phyloP scores from a whole-genome alignment of 2,329 filamentous ascomycete species.

The Diaporthe sp. region DNA sequence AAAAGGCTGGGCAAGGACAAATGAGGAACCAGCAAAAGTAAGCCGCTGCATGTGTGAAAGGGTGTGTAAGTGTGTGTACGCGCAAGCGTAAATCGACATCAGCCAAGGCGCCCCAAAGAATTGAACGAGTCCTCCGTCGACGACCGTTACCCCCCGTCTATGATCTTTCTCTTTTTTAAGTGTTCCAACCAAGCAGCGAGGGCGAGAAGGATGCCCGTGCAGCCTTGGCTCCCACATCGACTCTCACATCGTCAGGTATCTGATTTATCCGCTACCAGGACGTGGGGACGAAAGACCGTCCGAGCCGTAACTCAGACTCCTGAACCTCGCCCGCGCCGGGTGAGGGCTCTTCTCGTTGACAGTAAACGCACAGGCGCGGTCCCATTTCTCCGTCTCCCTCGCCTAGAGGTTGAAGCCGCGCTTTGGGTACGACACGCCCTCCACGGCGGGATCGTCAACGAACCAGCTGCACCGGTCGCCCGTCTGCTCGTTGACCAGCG shows the following conservation, averaged over 20 bases:
- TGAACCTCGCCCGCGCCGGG: conserved; percentile 17
- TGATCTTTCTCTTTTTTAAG: background rate
- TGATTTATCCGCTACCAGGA: background rate
- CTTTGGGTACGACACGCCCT: conserved; percentile 85
- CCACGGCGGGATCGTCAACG: conserved; percentile 85
- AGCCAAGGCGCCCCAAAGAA: background rate
- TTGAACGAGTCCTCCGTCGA: background rate
- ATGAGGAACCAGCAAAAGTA: conserved; percentile 16
- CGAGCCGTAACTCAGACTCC: conserved; percentile 24
- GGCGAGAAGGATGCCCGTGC: background rate
- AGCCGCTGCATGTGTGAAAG: background rate
- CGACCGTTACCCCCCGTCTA: conserved; percentile 18
- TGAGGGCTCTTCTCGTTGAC: conserved; percentile 20
- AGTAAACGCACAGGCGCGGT: conserved; percentile 9
- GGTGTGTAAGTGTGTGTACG: background rate
- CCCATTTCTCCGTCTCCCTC: conserved; percentile 48
- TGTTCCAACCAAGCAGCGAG: conserved; percentile 17
- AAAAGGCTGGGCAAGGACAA: conserved; percentile 23
- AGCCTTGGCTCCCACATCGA: background rate
- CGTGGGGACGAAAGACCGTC: background rate
- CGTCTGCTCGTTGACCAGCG: conserved; percentile 84
- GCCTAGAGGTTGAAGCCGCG: conserved; percentile 71
- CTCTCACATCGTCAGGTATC: background rate
- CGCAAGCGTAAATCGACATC: background rate
- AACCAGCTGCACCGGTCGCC: conserved; percentile 96